Evolutionary conservation across 768 basidiomycete species (phyloP).

Genomic region (Calocybe cyanea): DNA sequence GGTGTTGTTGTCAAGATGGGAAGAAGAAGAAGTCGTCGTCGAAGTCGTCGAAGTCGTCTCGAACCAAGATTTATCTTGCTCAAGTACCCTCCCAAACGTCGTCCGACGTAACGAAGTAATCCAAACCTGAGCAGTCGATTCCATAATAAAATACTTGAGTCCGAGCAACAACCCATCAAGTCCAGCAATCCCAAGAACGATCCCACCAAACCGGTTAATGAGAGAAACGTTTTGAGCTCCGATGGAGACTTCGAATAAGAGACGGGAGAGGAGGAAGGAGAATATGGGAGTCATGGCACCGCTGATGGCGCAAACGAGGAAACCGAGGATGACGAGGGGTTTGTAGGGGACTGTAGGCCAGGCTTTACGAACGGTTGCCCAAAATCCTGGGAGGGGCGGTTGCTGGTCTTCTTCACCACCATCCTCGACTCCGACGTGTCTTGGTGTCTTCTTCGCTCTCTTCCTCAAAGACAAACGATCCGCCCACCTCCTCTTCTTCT

Average conservation of each 20-base stretch:
- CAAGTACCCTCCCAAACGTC: conserved; percentile 57
- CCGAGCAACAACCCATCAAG: conserved; percentile 74
- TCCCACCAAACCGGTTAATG: conserved; percentile 68
- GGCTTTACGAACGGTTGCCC: conserved; percentile 47
- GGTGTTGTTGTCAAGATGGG: too few relatives aligned
- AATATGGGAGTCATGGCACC: conserved; percentile 91
- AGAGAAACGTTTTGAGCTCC: conserved; percentile 57
- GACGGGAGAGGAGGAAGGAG: conserved; percentile 80
- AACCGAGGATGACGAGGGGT: conserved; percentile 61
- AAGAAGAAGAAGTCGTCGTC: too few relatives aligned
- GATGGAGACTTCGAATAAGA: conserved; percentile 73
- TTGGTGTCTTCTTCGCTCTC: conserved; percentile 14
- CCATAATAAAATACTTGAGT: conserved; percentile 78
- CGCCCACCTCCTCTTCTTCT: conserved; percentile 29
- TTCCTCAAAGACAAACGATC: conserved; percentile 32
- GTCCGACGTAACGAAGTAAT: conserved; percentile 56
- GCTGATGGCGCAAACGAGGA: conserved; percentile 62
- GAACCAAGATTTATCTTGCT: conserved; percentile 87
- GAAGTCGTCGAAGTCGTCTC: conserved; percentile 39
- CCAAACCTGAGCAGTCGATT: conserved; percentile 73
- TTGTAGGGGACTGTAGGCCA: conserved; percentile 78
- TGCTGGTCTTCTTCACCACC: conserved; percentile 3
- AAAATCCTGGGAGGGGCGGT: conserved; percentile 30
- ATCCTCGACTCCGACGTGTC: conserved; percentile 20
- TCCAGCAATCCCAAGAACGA: conserved; percentile 71